Evolutionary conservation across 352 stramenopile species (phyloP), one percentile per base, ranked within the genome.

Genomic region (Pythium sp.): DNA sequence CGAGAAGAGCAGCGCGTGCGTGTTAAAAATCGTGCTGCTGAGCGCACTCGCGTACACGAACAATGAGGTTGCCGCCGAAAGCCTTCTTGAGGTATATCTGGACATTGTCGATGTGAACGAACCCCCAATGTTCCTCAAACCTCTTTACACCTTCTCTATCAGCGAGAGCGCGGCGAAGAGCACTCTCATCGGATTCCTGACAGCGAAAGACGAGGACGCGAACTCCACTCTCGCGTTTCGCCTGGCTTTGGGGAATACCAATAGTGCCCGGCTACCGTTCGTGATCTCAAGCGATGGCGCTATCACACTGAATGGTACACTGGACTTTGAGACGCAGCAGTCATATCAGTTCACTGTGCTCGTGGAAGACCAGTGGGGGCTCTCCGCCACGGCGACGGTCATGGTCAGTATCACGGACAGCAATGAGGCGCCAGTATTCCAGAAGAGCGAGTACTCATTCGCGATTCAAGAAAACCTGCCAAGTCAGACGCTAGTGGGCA

Each of bases 391-490:
- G 20, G 53, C 71, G 15, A 73, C 12, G 0, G 64, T 86, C 1
- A n/a, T 72, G 1, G 71, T 88, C 43, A 74, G 32, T 47, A 55
- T 90, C 20, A 78, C 74, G 2, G 72, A 90, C 54, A 75, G 61
- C 15, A 82, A 90, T 51, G 76, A 90, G 34, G 68, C 79, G 0
- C 81, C 81, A 7, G 34, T 77, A 0, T 90, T 88, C 65, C 56
- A 71, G 58, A 8, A 51, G 0, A 54, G 26, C 24, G 54, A 54
- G 8, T 90, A 86, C 56, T 67, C 14, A 0, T 84, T 87, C 62
- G 34, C 8, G 0, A 56, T 85, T 15, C 20, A 36, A 11, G 81
- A 90, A 68, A 87, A 86, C 67, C n/a, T 58, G 20, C 43, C 70
- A n/a, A 69, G 55, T 3, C 72, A 78, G 43, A 71, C 78, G 0